phyloP scores from a whole-genome alignment of 768 basidiomycete species.

The Kwoniella heveanensis region DNA sequence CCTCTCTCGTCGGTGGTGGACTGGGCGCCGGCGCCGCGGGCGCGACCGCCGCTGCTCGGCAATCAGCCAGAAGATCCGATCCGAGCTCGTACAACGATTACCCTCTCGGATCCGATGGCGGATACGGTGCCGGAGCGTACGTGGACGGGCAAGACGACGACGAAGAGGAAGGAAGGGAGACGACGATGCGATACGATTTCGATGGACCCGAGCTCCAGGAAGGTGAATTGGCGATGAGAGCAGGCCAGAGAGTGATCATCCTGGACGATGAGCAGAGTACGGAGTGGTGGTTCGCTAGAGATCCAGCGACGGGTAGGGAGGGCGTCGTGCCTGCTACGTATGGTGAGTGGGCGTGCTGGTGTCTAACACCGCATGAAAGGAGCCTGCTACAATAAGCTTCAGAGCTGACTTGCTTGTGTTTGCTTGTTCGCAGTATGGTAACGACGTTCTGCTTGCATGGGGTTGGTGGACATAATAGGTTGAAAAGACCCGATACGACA shows the following conservation, averaged over 20 bases:
- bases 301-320: constrained; percentile 74
- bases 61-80: constrained; percentile 10
- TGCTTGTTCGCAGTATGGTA: too few relatives aligned
- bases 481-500: background rate
- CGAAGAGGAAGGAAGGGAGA: constrained; percentile 50
- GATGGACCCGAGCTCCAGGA: constrained; percentile 51
- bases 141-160: constrained; percentile 39
- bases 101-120: constrained; percentile 10
- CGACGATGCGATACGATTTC: constrained; percentile 54
- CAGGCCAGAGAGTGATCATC: constrained; percentile 50
- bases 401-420: too few relatives aligned
- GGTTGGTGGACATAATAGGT: too few relatives aligned
- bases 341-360: constrained; percentile 31
- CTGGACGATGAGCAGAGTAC: constrained; percentile 61
- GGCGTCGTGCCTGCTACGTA: constrained; percentile 91
- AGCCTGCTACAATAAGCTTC: too few relatives aligned
- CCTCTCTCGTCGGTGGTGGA: constrained; percentile 30
- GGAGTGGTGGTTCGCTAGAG: constrained; percentile 94
- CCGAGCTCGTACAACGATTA: constrained; percentile 24
- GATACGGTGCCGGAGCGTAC: background rate
- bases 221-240: constrained; percentile 53
- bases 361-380: too few relatives aligned
- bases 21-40: constrained; percentile 27
- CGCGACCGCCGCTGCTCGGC: constrained; percentile 18
- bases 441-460: background rate